Base-by-base conservation (phyloP, 2,329 filamentous ascomycete species). In the Microcyclospora tardicrescens region DNA sequence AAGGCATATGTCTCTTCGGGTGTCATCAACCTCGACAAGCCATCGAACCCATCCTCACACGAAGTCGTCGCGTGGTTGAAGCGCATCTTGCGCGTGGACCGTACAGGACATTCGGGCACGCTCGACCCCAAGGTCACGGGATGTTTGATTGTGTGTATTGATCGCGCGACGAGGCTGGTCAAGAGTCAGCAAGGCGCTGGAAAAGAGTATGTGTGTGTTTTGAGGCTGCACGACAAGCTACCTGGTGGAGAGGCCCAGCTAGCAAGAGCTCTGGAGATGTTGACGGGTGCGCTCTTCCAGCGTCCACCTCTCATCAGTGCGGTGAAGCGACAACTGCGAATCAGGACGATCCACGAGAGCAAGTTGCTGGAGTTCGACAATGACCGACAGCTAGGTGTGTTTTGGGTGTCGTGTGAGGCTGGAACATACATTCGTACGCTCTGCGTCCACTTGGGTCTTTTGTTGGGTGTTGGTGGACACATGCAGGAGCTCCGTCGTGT, bases 31-130 rank as follows among this genome's bases (percentile, higher is more conserved):
- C 79, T 95, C 53, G 84, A 93, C 69, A 93, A 93, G 71, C 91
- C 89, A 41, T 93, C 87, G 38, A 98, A 98, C 71, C 89, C 89
- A 39, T 95, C 87, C 51, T 91, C 82, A 58, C 91, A 98, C 74
- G 91, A 98, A 72, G 91, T 98, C 50, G 91, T 98, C 59, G 89
- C 91, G 51, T 98, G 91, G 91, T 83, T 96, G 54, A 98, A 98
- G 80, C 81, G 89, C 55, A 96, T 96, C 57, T 73, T 98, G 40
- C 84, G 84, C 59, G 79, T 82, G 47, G 89, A 98, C 61, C 95
- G 96, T 71, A 98, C 91, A 45, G 91, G 91, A 52, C 91, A 98
- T 75, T 94, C 86, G 53, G 91, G 91, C 62, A 98, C 91, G 45
- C 82, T 98, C 55, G 91, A 98, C 62, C 89, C 89, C 59, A 96